Conservation (phyloP, 2,329 filamentous ascomycete genomes). For the Apiospora marii region DNA sequence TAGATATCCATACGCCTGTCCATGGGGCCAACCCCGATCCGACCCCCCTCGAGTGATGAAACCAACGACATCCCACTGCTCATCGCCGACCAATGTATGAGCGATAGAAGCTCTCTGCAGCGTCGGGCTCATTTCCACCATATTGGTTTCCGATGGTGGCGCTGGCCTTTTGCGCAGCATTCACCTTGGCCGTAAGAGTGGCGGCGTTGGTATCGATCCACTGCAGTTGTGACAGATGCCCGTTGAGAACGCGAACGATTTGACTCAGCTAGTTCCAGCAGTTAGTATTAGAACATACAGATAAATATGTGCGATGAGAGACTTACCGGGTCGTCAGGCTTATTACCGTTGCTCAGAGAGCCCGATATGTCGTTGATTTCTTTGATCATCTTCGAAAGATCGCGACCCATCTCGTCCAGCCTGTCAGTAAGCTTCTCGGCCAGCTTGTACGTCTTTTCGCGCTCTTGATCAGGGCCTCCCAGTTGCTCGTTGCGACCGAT, state of each 20-base stretch:
- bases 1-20: slow-evolving; percentile 5
- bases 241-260: slow-evolving; percentile 94
- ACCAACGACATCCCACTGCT: not conserved
- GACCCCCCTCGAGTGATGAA: not conserved
- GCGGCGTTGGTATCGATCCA: slow-evolving; percentile 89
- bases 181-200: slow-evolving; percentile 82
- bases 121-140: slow-evolving; percentile 70
- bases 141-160: slow-evolving; percentile 66
- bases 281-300: slow-evolving; percentile 30
- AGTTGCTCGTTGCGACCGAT: slow-evolving; percentile 78
- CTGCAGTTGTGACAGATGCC: slow-evolving; percentile 89
- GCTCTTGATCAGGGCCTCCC: slow-evolving; percentile 91
- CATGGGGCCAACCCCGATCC: not conserved
- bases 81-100: slow-evolving; percentile 77
- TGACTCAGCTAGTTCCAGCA: slow-evolving; percentile 74
- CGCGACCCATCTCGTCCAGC: slow-evolving; percentile 91
- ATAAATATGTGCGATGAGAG: slow-evolving; percentile 32
- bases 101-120: slow-evolving; percentile 88
- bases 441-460: slow-evolving; percentile 94
- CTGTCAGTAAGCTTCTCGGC: slow-evolving; percentile 92
- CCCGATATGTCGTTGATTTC: slow-evolving; percentile 96
- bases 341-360: slow-evolving; percentile 86
- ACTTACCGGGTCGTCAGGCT: slow-evolving; percentile 86
- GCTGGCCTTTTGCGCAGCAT: slow-evolving; percentile 80
- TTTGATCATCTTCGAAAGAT: slow-evolving; percentile 94